Conservation (phyloP, 805 yeast species). For the Cyberlindnera bimundalis region DNA sequence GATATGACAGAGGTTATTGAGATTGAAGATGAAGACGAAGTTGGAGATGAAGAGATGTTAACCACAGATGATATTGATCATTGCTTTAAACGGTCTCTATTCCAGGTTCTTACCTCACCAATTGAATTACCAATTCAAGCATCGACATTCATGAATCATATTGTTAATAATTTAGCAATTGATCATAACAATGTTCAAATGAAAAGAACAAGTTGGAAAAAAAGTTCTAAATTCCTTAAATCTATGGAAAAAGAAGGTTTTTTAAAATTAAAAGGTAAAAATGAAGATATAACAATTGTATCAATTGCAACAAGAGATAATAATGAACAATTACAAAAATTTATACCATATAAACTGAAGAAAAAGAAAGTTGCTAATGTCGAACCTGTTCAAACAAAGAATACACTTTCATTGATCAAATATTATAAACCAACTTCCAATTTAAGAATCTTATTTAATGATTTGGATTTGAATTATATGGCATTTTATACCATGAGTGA, state of each 20-base stretch:
- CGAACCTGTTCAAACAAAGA: conserved; percentile 21
- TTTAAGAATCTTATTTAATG: conserved; percentile 45
- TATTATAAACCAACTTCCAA: conserved; percentile 56
- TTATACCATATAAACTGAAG: conserved; percentile 56
- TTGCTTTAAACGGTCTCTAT: conserved; percentile 65
- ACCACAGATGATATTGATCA: conserved; percentile 66
- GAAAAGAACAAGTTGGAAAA: conserved; percentile 87
- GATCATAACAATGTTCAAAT: conserved; percentile 56
- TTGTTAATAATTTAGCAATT: conserved; percentile 71
- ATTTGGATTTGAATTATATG: conserved; percentile 35
- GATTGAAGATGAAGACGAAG: no score
- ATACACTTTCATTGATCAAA: conserved; percentile 44
- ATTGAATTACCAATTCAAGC: conserved; percentile 61
- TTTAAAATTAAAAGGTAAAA: conserved; percentile 75
- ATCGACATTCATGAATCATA: conserved; percentile 68
- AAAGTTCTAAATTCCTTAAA: conserved; percentile 79
- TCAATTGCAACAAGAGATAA: conserved; percentile 43
- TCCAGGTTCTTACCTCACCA: conserved; percentile 61
- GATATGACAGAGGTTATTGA: conserved; percentile 7
- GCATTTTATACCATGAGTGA: conserved; percentile 51
- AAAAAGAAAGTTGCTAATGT: conserved; percentile 21
- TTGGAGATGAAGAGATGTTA: conserved; percentile 27
- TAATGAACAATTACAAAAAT: conserved; percentile 49
- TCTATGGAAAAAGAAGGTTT: conserved; percentile 77
- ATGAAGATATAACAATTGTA: conserved; percentile 67